Evolutionary conservation across 1,284 basidiomycete genomes (phyloP).

Genomic region (Leccinum pallidistipes): DNA sequence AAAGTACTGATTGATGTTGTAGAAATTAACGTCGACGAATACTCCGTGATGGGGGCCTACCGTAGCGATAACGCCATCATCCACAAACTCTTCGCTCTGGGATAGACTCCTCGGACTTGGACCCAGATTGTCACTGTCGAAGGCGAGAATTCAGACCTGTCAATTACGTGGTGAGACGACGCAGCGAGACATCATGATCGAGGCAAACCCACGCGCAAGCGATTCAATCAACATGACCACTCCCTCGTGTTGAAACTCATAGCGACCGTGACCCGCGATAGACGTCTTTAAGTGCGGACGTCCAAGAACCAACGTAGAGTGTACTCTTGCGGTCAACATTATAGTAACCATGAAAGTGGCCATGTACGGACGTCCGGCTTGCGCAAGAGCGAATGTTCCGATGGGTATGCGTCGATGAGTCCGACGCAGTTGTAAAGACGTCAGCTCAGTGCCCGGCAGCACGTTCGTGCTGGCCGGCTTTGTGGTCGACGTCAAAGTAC

Average conservation of each 20-base stretch:
- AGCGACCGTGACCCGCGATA: slow-evolving; percentile 93
- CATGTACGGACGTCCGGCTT: slow-evolving; percentile 95
- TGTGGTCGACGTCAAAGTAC: slow-evolving; percentile 99
- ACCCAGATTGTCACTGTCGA: no score
- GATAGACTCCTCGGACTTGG: no score
- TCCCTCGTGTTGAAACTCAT: no score
- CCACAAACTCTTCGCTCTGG: no score
- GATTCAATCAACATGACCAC: no score
- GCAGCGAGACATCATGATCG: neutral
- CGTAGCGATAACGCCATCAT: no score
- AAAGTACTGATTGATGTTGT: slow-evolving; percentile 97
- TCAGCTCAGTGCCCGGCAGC: no score
- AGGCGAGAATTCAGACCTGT: no score
- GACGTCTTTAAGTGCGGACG: slow-evolving; percentile 62
- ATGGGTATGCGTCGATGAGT: slow-evolving; percentile 93
- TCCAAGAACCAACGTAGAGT: slow-evolving; percentile 68
- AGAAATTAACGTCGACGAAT: slow-evolving; percentile 78
- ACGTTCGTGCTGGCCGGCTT: slow-evolving; percentile 98
- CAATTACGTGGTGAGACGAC: no score
- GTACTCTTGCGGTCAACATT: slow-evolving; percentile 97
- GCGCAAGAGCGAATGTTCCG: slow-evolving; percentile 93
- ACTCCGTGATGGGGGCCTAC: no score
- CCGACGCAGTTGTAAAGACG: slow-evolving; percentile 96
- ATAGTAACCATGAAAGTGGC: slow-evolving; percentile 98
- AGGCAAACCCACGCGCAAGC: no score